Evolutionary conservation across 2,329 filamentous ascomycete genomes (phyloP).

Genomic region (Aspergillus sp.): DNA sequence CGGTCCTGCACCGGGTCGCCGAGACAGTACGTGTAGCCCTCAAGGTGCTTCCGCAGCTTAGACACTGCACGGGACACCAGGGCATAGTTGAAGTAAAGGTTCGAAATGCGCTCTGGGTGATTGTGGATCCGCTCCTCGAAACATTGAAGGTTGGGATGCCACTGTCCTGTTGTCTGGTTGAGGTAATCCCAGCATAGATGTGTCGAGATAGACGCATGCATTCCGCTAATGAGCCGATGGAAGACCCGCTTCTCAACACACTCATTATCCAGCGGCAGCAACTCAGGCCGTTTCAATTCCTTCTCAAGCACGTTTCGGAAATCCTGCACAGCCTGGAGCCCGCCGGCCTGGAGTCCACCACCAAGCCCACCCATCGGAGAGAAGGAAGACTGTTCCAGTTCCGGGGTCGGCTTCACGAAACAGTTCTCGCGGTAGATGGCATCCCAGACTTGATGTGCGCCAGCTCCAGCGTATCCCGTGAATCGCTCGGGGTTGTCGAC

Average conservation of each 20-base stretch:
- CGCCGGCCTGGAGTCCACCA: slow-evolving; percentile 12
- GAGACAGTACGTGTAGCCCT: slow-evolving; percentile 86
- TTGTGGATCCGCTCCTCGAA: slow-evolving; percentile 83
- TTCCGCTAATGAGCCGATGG: slow-evolving; percentile 89
- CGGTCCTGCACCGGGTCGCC: slow-evolving; percentile 78
- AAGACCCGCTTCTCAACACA: slow-evolving; percentile 99
- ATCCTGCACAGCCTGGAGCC: slow-evolving; percentile 59
- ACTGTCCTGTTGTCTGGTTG: slow-evolving; percentile 90
- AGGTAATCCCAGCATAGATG: slow-evolving; percentile 96
- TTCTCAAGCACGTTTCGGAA: slow-evolving; percentile 60
- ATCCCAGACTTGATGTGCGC: slow-evolving; percentile 89
- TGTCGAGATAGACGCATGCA: slow-evolving; percentile 97
- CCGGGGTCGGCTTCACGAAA: slow-evolving; percentile 60
- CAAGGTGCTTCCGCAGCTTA: slow-evolving; percentile 80
- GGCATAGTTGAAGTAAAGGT: slow-evolving; percentile 98
- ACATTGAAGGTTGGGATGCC: slow-evolving; percentile 87
- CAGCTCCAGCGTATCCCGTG: slow-evolving; percentile 85
- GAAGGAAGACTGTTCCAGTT: slow-evolving; percentile 29
- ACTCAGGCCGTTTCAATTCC: slow-evolving; percentile 47
- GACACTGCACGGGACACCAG: slow-evolving; percentile 88
- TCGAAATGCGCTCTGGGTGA: slow-evolving; percentile 88
- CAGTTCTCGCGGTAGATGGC: slow-evolving; percentile 97
- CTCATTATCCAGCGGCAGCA: slow-evolving; percentile 79
- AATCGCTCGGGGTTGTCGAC: slow-evolving; percentile 93
- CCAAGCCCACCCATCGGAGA: slow-evolving; percentile 31